A percentile compares a stretch with the other conserved stretches of the same genome.
Conservation (phyloP, 108 stramenopile species). For the Pseudonitzschia multistriata region DNA sequence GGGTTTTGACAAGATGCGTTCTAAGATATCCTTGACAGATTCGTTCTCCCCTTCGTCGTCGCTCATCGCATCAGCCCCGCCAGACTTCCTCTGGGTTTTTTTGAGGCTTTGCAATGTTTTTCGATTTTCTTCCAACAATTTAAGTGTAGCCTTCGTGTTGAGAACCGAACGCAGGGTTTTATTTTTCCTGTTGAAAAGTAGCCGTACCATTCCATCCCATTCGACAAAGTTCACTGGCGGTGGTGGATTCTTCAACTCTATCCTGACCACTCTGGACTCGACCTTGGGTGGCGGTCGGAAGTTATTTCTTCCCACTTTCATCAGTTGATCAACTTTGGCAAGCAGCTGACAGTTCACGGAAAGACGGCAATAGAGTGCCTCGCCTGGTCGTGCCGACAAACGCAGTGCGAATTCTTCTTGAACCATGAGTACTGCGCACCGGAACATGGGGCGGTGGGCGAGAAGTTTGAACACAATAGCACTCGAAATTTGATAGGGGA, state of each 20-base stretch:
- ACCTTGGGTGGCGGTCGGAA: slow-evolving; percentile 98
- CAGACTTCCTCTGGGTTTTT: not conserved
- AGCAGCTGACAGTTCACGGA: slow-evolving; percentile 98
- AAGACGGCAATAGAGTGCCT: slow-evolving; percentile 94
- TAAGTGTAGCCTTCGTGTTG: slow-evolving; percentile 76
- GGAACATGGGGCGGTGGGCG: slow-evolving; percentile 92
- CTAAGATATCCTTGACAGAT: slow-evolving; percentile 65
- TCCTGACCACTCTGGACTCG: slow-evolving; percentile 85
- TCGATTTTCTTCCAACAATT: slow-evolving; percentile 89
- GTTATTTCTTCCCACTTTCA: slow-evolving; percentile 98
- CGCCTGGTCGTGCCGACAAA: slow-evolving; percentile 91
- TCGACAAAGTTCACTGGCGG: slow-evolving; percentile 97
- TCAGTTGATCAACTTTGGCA: slow-evolving; percentile 95
- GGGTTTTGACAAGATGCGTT: slow-evolving; percentile 72
- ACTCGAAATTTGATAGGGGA: slow-evolving; percentile 97
- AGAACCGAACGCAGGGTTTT: slow-evolving; percentile 85
- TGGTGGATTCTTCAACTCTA: slow-evolving; percentile 95
- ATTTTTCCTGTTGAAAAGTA: slow-evolving; percentile 91
- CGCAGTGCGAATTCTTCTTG: slow-evolving; percentile 97
- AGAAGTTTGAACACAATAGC: slow-evolving; percentile 96
- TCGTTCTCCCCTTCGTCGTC: slow-evolving; percentile 27
- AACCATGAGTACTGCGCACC: slow-evolving; percentile 99
- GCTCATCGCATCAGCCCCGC: not conserved
- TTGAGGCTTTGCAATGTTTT: slow-evolving; percentile 54
- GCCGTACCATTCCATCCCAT: slow-evolving; percentile 97